A percentile compares a stretch with the other conserved stretches of the same genome.
Conservation (phyloP, 805 yeast genomes). For the Scheffersomyces stipitis region DNA sequence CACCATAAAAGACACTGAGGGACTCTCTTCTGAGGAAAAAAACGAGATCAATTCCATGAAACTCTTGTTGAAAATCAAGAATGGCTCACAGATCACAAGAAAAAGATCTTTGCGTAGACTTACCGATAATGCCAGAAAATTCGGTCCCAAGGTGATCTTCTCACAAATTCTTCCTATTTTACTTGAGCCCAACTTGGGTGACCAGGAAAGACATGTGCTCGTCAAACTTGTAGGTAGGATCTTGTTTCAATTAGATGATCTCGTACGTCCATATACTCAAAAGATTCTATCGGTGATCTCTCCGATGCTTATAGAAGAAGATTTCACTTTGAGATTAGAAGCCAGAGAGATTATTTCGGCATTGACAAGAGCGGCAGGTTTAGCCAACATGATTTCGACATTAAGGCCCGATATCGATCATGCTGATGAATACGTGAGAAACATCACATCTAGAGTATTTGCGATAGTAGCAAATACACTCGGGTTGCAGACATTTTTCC, state of each 20-base stretch:
- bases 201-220: slow-evolving; percentile 78
- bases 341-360: slow-evolving; percentile 78
- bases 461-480: slow-evolving; percentile 82
- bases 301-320: slow-evolving; percentile 80
- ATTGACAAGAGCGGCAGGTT: slow-evolving; percentile 78
- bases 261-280: slow-evolving; percentile 70
- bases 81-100: slow-evolving; percentile 70
- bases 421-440: slow-evolving; percentile 76
- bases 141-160: slow-evolving; percentile 72
- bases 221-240: slow-evolving; percentile 75
- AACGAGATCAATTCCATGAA: slow-evolving; percentile 62
- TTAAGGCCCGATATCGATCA: slow-evolving; percentile 82
- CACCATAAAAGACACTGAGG: slow-evolving; percentile 27
- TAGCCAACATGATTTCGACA: slow-evolving; percentile 73
- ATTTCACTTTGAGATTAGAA: slow-evolving; percentile 68
- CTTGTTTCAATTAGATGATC: slow-evolving; percentile 61
- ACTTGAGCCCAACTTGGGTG: slow-evolving; percentile 69
- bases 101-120: slow-evolving; percentile 68
- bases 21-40: slow-evolving; percentile 50
- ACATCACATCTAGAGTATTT: slow-evolving; percentile 71
- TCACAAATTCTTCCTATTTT: slow-evolving; percentile 73
- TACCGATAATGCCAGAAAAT: slow-evolving; percentile 58
- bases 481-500: slow-evolving; percentile 70
- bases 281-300: slow-evolving; percentile 70
- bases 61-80: slow-evolving; percentile 68